Conservation (phyloP, 139 green algal species). For the Volvox reticuliferus region DNA sequence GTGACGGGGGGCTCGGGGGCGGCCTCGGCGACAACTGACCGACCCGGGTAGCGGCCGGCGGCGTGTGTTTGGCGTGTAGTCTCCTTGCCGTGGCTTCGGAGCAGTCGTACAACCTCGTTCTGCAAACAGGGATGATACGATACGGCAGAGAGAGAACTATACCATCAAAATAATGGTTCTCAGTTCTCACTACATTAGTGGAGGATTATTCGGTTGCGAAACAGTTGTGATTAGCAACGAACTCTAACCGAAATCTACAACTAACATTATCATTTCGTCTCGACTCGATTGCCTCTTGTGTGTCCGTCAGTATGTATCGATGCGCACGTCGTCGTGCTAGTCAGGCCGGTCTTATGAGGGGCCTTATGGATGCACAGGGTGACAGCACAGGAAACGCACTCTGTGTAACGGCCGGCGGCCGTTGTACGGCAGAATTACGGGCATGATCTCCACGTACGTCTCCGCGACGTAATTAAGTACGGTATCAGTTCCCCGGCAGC, state of each 20-base stretch:
- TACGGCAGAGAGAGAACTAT: no score
- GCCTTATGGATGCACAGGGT: no score
- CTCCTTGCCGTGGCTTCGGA: conserved; percentile 44
- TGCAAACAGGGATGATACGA: neutral
- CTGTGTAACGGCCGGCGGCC: conserved; percentile 34
- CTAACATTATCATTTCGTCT: no score
- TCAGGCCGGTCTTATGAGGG: no score
- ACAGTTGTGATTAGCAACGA: no score
- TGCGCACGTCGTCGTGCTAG: no score
- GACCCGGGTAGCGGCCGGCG: neutral
- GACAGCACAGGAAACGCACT: neutral
- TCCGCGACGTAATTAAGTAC: conserved; percentile 47
- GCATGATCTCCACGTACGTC: conserved; percentile 37
- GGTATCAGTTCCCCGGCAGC: conserved; percentile 47
- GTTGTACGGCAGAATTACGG: conserved; percentile 36
- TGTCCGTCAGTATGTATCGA: no score
- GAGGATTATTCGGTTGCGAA: no score
- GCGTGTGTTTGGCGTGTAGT: conserved; percentile 12
- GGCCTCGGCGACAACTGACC: neutral
- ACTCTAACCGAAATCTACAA: no score
- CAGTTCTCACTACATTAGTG: no score
- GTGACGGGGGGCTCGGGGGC: conserved; percentile 32
- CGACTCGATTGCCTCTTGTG: no score
- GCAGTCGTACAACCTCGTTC: conserved; percentile 48
- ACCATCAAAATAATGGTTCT: no score